Evolutionary conservation across 176 grass and related monocot genomes (phyloP).

Genomic region (Carex scoparia): DNA sequence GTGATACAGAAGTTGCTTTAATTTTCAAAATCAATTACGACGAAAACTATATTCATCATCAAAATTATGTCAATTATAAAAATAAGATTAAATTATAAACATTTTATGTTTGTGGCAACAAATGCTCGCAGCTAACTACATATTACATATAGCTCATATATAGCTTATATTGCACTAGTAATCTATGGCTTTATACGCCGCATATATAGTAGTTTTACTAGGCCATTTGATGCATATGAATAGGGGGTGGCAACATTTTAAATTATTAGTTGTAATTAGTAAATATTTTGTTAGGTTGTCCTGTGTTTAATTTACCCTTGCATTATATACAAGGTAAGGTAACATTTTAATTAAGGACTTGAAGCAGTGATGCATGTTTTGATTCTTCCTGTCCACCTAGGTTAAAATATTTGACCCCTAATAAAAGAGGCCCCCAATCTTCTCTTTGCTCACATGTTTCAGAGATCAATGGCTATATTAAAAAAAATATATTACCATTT

Average conservation of each 20-base stretch:
- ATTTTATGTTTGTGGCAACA: neutral
- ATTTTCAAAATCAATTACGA: too few relatives aligned
- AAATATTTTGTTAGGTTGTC: neutral
- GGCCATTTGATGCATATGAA: neutral
- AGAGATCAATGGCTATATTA: constrained; percentile 39
- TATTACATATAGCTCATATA: neutral
- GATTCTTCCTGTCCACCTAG: constrained; percentile 80
- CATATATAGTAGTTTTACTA: neutral
- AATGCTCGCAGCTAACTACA: too few relatives aligned
- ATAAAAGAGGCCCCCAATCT: constrained; percentile 16
- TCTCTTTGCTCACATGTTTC: constrained; percentile 40
- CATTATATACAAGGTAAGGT: neutral
- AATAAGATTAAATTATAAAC: neutral
- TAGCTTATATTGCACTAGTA: neutral
- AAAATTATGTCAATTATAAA: too few relatives aligned
- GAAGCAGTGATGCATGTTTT: constrained; percentile 23
- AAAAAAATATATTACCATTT: constrained; percentile 20
- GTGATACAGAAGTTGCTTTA: too few relatives aligned
- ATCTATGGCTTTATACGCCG: neutral
- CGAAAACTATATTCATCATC: too few relatives aligned
- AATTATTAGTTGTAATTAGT: too few relatives aligned
- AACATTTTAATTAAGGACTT: neutral
- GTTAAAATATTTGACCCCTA: constrained; percentile 47
- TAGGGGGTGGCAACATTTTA: neutral
- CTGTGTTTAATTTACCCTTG: neutral